phyloP scores from a whole-genome alignment of 1,284 basidiomycete genomes.

The Ceratobasidium sp. region DNA sequence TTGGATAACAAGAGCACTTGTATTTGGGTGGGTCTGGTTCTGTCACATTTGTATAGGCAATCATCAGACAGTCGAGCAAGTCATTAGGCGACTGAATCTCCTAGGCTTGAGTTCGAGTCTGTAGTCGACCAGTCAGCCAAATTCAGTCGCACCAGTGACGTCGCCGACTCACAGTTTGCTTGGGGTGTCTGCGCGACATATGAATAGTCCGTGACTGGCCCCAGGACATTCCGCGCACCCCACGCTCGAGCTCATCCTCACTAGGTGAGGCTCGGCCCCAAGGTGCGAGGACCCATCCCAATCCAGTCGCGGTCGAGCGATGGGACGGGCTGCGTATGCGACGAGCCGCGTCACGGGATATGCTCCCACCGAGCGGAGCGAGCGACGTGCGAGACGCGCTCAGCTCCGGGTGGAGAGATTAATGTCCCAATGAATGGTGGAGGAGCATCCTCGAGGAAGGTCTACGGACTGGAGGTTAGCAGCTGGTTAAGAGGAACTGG shows the following conservation, averaged over 20 bases:
- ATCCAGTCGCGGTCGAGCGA: neutral
- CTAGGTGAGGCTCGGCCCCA: conserved; percentile 2
- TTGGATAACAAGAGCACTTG: no score
- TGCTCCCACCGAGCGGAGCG: neutral
- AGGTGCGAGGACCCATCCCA: conserved; percentile 10
- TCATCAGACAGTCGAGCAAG: no score
- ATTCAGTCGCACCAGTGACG: no score
- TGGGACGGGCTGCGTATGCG: neutral
- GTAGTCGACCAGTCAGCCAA: no score
- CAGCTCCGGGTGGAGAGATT: neutral
- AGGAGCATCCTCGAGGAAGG: neutral
- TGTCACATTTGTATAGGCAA: no score
- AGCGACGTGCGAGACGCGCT: neutral
- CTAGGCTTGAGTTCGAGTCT: no score
- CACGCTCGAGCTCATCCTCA: neutral
- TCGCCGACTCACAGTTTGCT: no score
- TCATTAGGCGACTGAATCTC: no score
- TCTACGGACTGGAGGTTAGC: no score
- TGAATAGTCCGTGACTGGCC: neutral
- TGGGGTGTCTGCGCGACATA: no score
- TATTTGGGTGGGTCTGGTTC: no score
- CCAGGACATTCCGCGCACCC: neutral
- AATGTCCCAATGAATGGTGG: neutral
- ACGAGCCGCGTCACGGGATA: neutral
- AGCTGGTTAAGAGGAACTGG: no score